Base-by-base conservation (phyloP, 2,329 filamentous ascomycete genomes). In the Metarhizium humberi region DNA sequence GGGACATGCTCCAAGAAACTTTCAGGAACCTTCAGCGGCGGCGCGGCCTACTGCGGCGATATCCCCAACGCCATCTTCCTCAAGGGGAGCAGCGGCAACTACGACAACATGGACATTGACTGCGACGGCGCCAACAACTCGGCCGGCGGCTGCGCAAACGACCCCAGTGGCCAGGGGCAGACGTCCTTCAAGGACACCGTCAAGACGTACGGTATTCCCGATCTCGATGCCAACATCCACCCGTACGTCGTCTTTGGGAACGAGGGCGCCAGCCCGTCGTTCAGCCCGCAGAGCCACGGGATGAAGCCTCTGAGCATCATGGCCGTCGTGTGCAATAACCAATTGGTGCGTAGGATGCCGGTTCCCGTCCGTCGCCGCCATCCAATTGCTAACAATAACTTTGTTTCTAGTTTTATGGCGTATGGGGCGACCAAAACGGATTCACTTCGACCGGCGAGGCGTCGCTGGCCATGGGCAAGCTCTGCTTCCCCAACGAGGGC, bases 231-330 rank as follows among this genome's bases (percentile, higher is more conserved):
- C 16, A 76, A 77, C 53, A 65, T 75, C 4, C 76, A 79, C 58
- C 69, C 75, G 0, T 81, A 79, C 55, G 74, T 81, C 7, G 78
- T 81, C 13, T 75, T 81, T 50, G 78, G 78, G 6, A 81, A 80
- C 62, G 64, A 69, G 3, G 55, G 61, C 11, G 62, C 62, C 38
- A 73, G 64, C 61, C 61, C 64, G 6, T 68, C 62, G 1, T 79
- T 76, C 45, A 60, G 75, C 56, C 75, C 32, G 7, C 32, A 11
- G 32, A 34, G 6, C 4, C 10, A 8, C 1, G 32, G 32, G 32
- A 34, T 34, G 32, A 7, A 34, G 32, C 32, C 32, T 1, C 32
- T 34, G 1, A 34, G 32, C 10, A 11, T 34, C 6, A 34, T 34
- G 32, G 32, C 32, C 32, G 32, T 34, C 7, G 32, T 34, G 32